Evolutionary conservation across 345 rosid species (phyloP).

Genomic region (Camelina neglecta): DNA sequence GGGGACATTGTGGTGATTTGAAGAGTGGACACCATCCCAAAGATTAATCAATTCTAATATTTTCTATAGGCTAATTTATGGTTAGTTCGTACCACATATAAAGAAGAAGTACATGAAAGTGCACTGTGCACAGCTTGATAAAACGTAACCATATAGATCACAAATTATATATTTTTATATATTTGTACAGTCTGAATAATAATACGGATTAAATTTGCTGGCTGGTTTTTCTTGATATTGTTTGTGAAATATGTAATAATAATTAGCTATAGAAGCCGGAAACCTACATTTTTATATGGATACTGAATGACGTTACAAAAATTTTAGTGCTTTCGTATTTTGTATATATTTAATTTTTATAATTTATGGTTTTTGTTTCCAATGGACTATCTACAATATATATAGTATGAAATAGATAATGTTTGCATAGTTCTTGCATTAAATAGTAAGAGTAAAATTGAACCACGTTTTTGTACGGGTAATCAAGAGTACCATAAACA

Average conservation of each 20-base stretch:
- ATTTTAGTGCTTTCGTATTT: background rate
- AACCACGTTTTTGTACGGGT: slow-evolving; percentile 36
- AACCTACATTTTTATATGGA: background rate
- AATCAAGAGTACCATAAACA: slow-evolving; percentile 10
- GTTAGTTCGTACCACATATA: slow-evolving; percentile 25
- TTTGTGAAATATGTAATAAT: background rate
- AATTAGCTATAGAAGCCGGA: background rate
- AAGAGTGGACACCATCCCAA: slow-evolving; percentile 46
- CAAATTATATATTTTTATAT: background rate
- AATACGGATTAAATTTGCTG: background rate
- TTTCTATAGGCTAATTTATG: slow-evolving; percentile 8
- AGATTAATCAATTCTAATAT: slow-evolving; percentile 10
- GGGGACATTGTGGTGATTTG: slow-evolving; percentile 36
- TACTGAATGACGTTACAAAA: background rate
- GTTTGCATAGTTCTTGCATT: background rate
- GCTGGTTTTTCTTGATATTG: background rate
- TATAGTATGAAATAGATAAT: background rate
- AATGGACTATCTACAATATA: too few relatives aligned
- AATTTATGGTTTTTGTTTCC: too few relatives aligned
- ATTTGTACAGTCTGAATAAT: background rate
- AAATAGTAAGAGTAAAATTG: slow-evolving; percentile 7
- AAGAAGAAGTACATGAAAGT: slow-evolving; percentile 28
- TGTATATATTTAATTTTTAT: too few relatives aligned
- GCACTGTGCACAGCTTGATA: background rate
- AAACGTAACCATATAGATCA: slow-evolving; percentile 15